Conservation (phyloP, 2,329 filamentous ascomycete genomes). For the Xylariaceae sp. region DNA sequence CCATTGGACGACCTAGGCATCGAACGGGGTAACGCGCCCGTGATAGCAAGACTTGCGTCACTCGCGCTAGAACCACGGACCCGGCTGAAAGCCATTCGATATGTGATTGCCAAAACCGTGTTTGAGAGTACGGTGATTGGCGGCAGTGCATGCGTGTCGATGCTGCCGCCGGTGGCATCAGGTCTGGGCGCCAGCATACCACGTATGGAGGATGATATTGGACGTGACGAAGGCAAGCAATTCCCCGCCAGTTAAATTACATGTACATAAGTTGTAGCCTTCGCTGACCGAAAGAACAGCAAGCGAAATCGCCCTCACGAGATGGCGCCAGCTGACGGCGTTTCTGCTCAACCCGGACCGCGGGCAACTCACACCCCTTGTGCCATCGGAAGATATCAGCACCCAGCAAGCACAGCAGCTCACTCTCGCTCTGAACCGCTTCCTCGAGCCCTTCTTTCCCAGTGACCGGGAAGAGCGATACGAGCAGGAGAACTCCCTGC, state of each 20-base stretch:
- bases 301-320: constrained; percentile 31
- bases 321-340: constrained; percentile 39
- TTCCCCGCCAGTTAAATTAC: too few relatives aligned
- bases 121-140: constrained; percentile 32
- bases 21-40: constrained; percentile 6
- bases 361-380: constrained; percentile 33
- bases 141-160: constrained; percentile 28
- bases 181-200: constrained; percentile 27
- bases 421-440: constrained; percentile 29
- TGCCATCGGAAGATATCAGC: constrained; percentile 24
- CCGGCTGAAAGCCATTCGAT: constrained; percentile 31
- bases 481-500: constrained; percentile 35
- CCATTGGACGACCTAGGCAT: constrained; percentile 27
- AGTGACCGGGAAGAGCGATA: constrained; percentile 22
- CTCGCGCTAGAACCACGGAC: constrained; percentile 31
- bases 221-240: constrained; percentile 29
- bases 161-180: constrained; percentile 33
- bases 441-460: constrained; percentile 32
- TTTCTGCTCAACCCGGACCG: constrained; percentile 38
- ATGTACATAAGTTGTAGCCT: too few relatives aligned
- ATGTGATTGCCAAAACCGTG: constrained; percentile 33
- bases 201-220: constrained; percentile 21
- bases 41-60: constrained; percentile 19
- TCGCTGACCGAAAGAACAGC: constrained; percentile 17
- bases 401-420: constrained; percentile 31